Evolutionary conservation across 768 basidiomycete genomes (phyloP).

Genomic region (Podaxis pistillaris): DNA sequence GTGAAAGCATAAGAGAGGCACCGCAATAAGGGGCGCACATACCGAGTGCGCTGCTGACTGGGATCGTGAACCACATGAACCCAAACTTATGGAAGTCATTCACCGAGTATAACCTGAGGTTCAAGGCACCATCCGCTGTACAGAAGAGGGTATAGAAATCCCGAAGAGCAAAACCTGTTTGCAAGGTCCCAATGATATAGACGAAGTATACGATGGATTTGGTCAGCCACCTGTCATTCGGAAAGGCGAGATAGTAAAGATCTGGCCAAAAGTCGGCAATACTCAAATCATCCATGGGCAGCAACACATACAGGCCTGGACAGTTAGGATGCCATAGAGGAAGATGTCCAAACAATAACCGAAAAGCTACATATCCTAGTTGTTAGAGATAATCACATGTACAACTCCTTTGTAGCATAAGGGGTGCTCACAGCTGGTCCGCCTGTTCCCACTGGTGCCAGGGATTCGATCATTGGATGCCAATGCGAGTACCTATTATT

Average conservation of each 20-base stretch:
- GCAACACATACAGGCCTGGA: too few relatives aligned
- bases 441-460: too few relatives aligned
- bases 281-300: background rate
- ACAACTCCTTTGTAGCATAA: too few relatives aligned
- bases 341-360: too few relatives aligned
- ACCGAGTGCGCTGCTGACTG: background rate
- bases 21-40: background rate
- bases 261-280: background rate
- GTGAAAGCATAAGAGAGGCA: too few relatives aligned
- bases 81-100: background rate
- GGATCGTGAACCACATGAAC: slow-evolving; percentile 9
- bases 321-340: too few relatives aligned
- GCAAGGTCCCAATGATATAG: background rate
- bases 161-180: background rate
- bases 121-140: background rate
- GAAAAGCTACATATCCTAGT: too few relatives aligned
- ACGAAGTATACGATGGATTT: slow-evolving; percentile 2
- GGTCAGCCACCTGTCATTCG: background rate
- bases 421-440: too few relatives aligned
- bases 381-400: too few relatives aligned
- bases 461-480: too few relatives aligned
- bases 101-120: background rate
- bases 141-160: slow-evolving; percentile 7
- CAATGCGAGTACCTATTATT: too few relatives aligned
- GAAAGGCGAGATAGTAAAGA: slow-evolving; percentile 9